A percentile compares a stretch with the other conserved stretches of the same genome.
Conservation (phyloP, 176 grass and related monocot genomes). For the Oryza punctata region DNA sequence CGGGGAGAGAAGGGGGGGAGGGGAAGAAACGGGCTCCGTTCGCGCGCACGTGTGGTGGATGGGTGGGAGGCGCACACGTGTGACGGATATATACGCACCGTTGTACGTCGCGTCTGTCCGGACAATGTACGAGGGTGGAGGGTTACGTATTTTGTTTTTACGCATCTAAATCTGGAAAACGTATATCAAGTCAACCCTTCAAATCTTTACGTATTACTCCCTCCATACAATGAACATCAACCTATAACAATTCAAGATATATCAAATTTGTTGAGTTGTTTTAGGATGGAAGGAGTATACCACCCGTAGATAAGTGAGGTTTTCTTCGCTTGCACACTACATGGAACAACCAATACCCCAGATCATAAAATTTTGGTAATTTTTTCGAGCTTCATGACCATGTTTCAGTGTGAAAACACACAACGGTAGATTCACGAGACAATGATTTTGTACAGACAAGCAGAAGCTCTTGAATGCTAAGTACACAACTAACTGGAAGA, state of each 20-base stretch:
- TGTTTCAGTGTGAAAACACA: slow-evolving; percentile 1
- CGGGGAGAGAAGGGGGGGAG: too few species aligned
- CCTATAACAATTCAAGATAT: too few species aligned
- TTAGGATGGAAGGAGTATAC: too few species aligned
- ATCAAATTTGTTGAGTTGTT: too few species aligned
- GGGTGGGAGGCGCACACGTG: slow-evolving; percentile 32
- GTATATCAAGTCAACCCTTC: neutral
- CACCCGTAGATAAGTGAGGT: neutral
- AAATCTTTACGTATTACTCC: neutral
- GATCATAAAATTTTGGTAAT: neutral
- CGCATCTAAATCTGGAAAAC: neutral
- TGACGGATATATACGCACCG: slow-evolving; percentile 17
- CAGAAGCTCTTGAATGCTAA: slow-evolving; percentile 8
- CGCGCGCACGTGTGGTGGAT: slow-evolving; percentile 51
- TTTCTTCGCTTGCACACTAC: neutral
- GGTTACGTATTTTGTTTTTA: neutral
- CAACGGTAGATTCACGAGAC: neutral
- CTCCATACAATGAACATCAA: too few species aligned
- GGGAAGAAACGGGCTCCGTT: neutral
- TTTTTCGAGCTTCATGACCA: neutral
- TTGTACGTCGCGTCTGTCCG: slow-evolving; percentile 27
- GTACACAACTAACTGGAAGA: slow-evolving; percentile 35
- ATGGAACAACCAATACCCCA: neutral
- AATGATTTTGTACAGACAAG: slow-evolving; percentile 18
- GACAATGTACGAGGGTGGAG: neutral